A percentile compares a stretch with the other conserved stretches of the same genome.
Conservation (phyloP, 1,284 basidiomycete genomes). For the Cryptococcus floricola region DNA sequence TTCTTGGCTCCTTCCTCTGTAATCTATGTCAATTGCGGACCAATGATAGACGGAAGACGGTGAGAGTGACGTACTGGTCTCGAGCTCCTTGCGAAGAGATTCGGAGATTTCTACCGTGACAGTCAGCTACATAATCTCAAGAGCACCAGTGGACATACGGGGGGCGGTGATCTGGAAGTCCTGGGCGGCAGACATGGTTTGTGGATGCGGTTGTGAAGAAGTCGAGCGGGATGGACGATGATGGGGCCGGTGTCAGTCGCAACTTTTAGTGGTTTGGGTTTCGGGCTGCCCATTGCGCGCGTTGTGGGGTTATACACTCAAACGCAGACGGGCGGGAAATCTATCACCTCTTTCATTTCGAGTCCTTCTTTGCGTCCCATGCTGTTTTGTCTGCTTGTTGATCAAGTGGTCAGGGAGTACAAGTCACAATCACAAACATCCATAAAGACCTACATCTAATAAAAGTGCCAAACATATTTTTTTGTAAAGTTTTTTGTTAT, state of each 20-base stretch:
- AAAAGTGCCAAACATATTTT: too few species aligned
- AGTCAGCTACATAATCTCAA: background rate
- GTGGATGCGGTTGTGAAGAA: background rate
- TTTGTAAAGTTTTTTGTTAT: too few species aligned
- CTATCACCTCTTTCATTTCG: too few species aligned
- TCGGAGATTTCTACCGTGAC: conserved; percentile 16
- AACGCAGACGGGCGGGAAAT: background rate
- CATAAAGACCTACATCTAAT: too few species aligned
- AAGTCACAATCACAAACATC: too few species aligned
- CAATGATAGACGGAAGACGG: background rate
- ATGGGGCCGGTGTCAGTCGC: too few species aligned
- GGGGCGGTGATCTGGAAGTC: conserved; percentile 12
- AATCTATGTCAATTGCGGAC: background rate
- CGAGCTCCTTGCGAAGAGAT: conserved; percentile 16
- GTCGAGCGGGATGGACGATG: too few species aligned
- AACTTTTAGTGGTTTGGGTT: too few species aligned
- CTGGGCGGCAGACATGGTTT: conserved; percentile 6
- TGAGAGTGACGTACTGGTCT: conserved; percentile 17
- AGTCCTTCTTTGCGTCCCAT: too few species aligned
- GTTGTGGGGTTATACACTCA: background rate
- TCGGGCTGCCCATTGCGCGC: too few species aligned
- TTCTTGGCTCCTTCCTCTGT: conserved; percentile 33
- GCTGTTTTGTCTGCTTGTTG: too few species aligned
- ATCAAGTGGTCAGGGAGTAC: too few species aligned
- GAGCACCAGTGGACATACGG: conserved; percentile 2